These are phyloP conservation scores for Erysimum cheiranthoides DNA, from an alignment of 345 rosid species.

Conservation along the genomic window DNA sequence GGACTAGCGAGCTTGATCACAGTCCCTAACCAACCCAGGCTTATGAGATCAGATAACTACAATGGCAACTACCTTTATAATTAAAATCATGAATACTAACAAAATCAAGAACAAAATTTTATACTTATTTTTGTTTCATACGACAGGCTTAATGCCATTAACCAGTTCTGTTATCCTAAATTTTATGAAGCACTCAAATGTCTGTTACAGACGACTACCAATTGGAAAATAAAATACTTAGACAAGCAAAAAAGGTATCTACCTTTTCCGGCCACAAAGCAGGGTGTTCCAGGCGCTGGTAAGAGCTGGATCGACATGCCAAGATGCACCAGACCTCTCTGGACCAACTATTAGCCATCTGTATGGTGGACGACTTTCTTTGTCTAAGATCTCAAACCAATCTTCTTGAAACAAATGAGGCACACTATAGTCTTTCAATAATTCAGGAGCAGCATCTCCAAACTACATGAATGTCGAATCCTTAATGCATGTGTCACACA, in stretches of 20 bases:
- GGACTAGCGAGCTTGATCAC: conserved; percentile 4
- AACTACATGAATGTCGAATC: conserved; percentile 60
- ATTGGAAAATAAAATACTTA: background rate
- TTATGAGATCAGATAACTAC: background rate
- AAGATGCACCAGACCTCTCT: conserved; percentile 98
- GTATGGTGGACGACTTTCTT: conserved; percentile 77
- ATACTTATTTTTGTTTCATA: background rate
- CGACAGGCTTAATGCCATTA: background rate
- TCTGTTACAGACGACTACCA: background rate
- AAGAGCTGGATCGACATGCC: conserved; percentile 99
- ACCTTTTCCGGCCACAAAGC: conserved; percentile 95
- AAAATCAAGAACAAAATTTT: background rate
- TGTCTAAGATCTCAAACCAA: conserved; percentile 76
- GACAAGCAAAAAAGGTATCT: conserved; percentile 12
- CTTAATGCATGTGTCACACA: conserved; percentile 26
- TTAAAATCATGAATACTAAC: background rate
- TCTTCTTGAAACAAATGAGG: conserved; percentile 92
- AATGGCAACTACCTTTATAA: background rate
- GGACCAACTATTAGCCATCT: conserved; percentile 98
- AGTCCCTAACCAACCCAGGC: background rate
- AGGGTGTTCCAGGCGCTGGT: conserved; percentile 99
- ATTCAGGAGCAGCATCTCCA: conserved; percentile 79
- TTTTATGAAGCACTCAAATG: background rate
- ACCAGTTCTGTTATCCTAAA: conserved; percentile 2
- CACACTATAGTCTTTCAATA: conserved; percentile 80